A percentile compares a stretch with the other conserved stretches of the same genome.
phyloP scores from a whole-genome alignment of 805 yeast genomes.

The Candida loeiensis region DNA sequence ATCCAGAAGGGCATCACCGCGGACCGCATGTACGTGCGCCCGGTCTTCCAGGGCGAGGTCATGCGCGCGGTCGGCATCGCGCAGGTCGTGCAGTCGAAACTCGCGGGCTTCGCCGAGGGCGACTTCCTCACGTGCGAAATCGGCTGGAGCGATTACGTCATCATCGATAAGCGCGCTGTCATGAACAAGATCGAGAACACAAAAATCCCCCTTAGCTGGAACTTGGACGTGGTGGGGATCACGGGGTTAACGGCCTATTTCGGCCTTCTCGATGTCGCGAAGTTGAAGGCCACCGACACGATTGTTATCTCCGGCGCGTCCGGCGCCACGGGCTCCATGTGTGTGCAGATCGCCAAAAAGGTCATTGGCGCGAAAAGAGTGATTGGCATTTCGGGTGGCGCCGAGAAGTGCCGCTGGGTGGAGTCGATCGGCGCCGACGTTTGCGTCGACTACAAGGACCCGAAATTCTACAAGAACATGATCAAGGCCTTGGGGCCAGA shows the following conservation, averaged over 20 bases:
- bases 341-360: conserved; percentile 54
- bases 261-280: conserved; percentile 50
- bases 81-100: conserved; percentile 46
- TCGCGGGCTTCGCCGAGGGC: conserved; percentile 39
- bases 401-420: conserved; percentile 51
- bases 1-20: conserved; percentile 25
- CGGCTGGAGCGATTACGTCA: conserved; percentile 48
- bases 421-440: conserved; percentile 53
- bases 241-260: conserved; percentile 62
- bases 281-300: conserved; percentile 41
- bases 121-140: conserved; percentile 38
- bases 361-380: conserved; percentile 52
- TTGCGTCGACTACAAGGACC: conserved; percentile 51
- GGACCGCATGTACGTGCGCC: conserved; percentile 31
- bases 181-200: conserved; percentile 27
- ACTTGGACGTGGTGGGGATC: conserved; percentile 38
- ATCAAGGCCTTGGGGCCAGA: conserved; percentile 39
- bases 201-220: conserved; percentile 14
- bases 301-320: conserved; percentile 62
- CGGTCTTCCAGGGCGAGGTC: conserved; percentile 42
- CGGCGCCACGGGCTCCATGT: conserved; percentile 69
- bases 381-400: conserved; percentile 61
- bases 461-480: conserved; percentile 23
- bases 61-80: conserved; percentile 48
- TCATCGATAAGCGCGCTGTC: conserved; percentile 26